Percentiles rank a stretch among this genome's conserved stretches.
Conservation (phyloP, 1,284 basidiomycete genomes). For the Trichosporon coremiiforme region DNA sequence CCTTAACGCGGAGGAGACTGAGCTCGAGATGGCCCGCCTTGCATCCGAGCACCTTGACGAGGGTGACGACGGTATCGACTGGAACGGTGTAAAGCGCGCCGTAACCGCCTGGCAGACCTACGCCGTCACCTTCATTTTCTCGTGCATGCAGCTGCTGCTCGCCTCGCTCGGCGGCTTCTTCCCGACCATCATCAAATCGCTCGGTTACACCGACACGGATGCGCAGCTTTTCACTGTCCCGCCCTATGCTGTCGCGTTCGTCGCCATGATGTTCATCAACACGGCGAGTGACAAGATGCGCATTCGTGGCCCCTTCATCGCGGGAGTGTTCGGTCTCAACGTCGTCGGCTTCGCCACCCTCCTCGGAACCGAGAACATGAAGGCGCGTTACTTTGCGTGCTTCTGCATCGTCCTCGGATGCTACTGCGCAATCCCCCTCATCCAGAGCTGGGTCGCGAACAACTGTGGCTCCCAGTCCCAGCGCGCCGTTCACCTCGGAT, state of each 20-base stretch:
- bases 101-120: conserved; percentile 63
- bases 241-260: conserved; percentile 33
- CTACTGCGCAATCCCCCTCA: conserved; percentile 8
- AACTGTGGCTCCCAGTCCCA: conserved; percentile 46
- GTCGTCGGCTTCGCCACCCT: conserved; percentile 55
- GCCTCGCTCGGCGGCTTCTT: conserved; percentile 73
- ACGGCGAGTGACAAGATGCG: conserved; percentile 70
- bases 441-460: conserved; percentile 14
- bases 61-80: conserved; percentile 40
- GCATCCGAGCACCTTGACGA: conserved; percentile 71
- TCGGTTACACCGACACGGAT: conserved; percentile 58
- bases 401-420: conserved; percentile 28
- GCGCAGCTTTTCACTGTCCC: conserved; percentile 60
- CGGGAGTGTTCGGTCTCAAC: conserved; percentile 33
- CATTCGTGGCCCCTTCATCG: conserved; percentile 62
- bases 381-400: conserved; percentile 53
- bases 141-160: conserved; percentile 65
- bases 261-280: conserved; percentile 61
- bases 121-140: conserved; percentile 55
- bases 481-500: conserved; percentile 56
- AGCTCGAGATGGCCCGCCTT: conserved; percentile 41
- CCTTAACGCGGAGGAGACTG: conserved; percentile 71
- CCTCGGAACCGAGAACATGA: conserved; percentile 38
- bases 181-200: conserved; percentile 70
- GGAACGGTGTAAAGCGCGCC: conserved; percentile 59